Base-by-base conservation (phyloP, 305 asterid genomes). In the Rubia tinctorum region DNA sequence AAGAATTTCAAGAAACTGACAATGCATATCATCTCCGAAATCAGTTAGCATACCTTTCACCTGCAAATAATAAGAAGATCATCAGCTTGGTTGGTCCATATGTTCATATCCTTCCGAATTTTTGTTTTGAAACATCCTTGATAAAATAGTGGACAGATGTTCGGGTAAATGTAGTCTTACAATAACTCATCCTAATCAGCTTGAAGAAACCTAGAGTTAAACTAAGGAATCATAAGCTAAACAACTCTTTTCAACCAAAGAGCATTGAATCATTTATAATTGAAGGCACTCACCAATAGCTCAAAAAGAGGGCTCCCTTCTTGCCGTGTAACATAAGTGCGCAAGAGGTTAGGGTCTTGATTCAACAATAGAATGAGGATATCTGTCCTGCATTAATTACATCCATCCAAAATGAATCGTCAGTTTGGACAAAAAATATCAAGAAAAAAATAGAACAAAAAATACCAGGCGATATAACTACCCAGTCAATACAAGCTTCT, bases 11-110 rank as follows among this genome's bases (percentile, higher is more conserved):
- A 92, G 88, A 86, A 92, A 95, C 62, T 95, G 99, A 82, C 98
- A 92, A 77, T 93, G 99, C 99, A 92, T 92, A 73, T 91, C 96
- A 80, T 92, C 93, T 77, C 91, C 97, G 79, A 85, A 95, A 84
- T 95, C 99, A 74, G 95, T 85, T 22, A 95, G 85, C 98, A 92
- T 88, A 71, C 90, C 92, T 71, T 87, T 89, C 69, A 92, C 98
- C 99, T 95, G 88, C 72, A 86, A 80, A 84, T 14, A 23, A 71
- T 25, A 30, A 66, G n/a, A 65, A 25, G 12, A 65, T 13, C 43
- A 67, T 13, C 27, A 11, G 20, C 51, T 56, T 30, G 7, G 18
- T 30, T 13, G 39, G 49, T 11, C 5, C 22, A 10, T 37, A 34
- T 56, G 18, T 14, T 37, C 22, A 51, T 25, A 17, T 14, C 18